These are phyloP conservation scores for Chionographis japonica DNA, from an alignment of 106 monocot species.

Conservation along the genomic window DNA sequence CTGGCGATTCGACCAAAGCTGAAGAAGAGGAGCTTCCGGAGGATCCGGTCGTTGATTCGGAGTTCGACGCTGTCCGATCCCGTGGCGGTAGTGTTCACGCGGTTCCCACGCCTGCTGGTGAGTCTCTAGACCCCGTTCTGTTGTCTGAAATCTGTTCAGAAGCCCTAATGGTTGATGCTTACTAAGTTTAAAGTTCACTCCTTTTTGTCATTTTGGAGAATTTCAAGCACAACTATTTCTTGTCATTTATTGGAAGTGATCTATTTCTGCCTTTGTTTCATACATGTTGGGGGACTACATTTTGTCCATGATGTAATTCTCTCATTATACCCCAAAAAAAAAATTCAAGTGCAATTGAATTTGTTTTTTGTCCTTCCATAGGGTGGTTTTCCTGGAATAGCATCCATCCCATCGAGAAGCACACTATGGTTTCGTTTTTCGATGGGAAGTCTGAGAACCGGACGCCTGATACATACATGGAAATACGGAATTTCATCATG, in stretches of 20 bases:
- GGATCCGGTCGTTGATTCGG: slow-evolving; percentile 52
- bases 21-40: slow-evolving; percentile 32
- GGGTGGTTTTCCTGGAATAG: slow-evolving; percentile 97
- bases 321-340: too few relatives aligned
- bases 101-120: slow-evolving; percentile 81
- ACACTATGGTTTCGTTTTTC: slow-evolving; percentile 73
- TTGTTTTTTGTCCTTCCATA: slow-evolving; percentile 11
- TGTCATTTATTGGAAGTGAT: too few relatives aligned
- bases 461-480: slow-evolving; percentile 70
- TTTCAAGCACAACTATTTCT: too few relatives aligned
- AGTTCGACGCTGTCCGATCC: slow-evolving; percentile 70
- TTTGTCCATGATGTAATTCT: too few relatives aligned
- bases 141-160: neutral
- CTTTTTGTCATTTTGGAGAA: neutral
- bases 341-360: too few relatives aligned
- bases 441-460: slow-evolving; percentile 73
- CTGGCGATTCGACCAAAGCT: slow-evolving; percentile 12
- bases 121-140: slow-evolving; percentile 6
- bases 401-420: slow-evolving; percentile 73
- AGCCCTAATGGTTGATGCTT: neutral
- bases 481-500: slow-evolving; percentile 79
- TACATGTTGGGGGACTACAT: too few relatives aligned
- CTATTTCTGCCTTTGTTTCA: too few relatives aligned
- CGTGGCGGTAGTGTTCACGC: slow-evolving; percentile 64
- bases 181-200: neutral